These are phyloP conservation scores for Populus davidiana DNA, from an alignment of 345 rosid genomes.

Conservation along the genomic window DNA sequence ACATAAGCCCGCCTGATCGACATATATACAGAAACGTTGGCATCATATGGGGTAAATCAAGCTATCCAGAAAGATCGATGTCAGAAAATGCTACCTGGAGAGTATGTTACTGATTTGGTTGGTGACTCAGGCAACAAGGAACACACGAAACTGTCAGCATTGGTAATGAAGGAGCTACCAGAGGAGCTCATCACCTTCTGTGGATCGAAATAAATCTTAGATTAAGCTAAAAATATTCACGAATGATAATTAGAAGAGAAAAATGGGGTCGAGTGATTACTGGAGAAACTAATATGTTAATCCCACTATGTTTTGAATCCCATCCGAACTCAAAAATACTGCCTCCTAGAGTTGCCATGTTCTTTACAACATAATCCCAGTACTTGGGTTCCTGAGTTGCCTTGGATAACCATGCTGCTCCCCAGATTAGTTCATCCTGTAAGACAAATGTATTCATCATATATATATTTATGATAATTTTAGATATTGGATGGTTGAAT, in stretches of 20 bases:
- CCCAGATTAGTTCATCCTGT: conserved; percentile 30
- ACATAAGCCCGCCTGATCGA: conserved; percentile 22
- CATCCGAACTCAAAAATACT: conserved; percentile 23
- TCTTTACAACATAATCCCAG: neutral
- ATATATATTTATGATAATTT: too few species aligned
- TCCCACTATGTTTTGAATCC: conserved; percentile 24
- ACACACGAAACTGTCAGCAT: conserved; percentile 21
- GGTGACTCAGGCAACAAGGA: conserved; percentile 21
- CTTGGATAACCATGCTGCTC: conserved; percentile 28
- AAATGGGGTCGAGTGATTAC: neutral
- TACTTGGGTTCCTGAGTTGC: conserved; percentile 14
- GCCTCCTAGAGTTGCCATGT: neutral
- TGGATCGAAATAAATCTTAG: neutral
- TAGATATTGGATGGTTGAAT: too few species aligned
- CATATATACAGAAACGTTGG: neutral
- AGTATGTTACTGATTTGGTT: conserved; percentile 17
- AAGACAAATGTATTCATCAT: neutral
- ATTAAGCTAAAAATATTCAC: neutral
- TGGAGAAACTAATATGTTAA: conserved; percentile 15
- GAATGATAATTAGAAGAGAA: neutral
- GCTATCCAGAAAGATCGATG: too few species aligned
- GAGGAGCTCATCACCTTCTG: neutral
- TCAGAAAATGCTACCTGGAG: conserved; percentile 7
- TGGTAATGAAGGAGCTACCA: neutral
- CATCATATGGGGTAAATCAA: too few species aligned